These are phyloP conservation scores for Starmerella floris DNA, from an alignment of 805 yeast genomes.

Conservation along the genomic window DNA sequence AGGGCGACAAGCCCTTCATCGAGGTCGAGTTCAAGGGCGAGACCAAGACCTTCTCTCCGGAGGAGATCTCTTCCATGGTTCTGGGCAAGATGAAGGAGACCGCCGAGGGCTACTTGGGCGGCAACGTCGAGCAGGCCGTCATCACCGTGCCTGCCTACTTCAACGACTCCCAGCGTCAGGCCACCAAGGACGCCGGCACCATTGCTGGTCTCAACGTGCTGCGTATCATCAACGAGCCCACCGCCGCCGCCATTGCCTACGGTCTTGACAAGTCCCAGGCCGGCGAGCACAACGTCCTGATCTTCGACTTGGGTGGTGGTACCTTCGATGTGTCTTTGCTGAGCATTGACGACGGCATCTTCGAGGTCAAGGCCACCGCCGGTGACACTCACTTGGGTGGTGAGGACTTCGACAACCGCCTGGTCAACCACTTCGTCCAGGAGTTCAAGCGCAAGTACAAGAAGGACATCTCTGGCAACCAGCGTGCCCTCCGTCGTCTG, in stretches of 20 bases:
- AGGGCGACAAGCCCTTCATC: slow-evolving; percentile 75
- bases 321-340: slow-evolving; percentile 92
- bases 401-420: slow-evolving; percentile 96
- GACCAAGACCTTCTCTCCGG: slow-evolving; percentile 75
- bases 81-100: slow-evolving; percentile 84
- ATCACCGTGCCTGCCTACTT: slow-evolving; percentile 95
- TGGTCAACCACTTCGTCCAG: slow-evolving; percentile 81
- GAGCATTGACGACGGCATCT: slow-evolving; percentile 89
- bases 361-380: slow-evolving; percentile 91
- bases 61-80: slow-evolving; percentile 89
- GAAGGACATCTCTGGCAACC: slow-evolving; percentile 84
- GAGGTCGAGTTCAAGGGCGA: slow-evolving; percentile 84
- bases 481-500: slow-evolving; percentile 95
- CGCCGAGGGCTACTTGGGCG: slow-evolving; percentile 83
- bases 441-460: slow-evolving; percentile 98
- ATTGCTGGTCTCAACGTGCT: slow-evolving; percentile 91
- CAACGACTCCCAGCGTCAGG: slow-evolving; percentile 97
- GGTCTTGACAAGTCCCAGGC: slow-evolving; percentile 61
- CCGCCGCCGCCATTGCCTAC: slow-evolving; percentile 98
- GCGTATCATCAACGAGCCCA: slow-evolving; percentile 93
- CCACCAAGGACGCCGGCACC: slow-evolving; percentile 93
- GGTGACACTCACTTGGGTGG: slow-evolving; percentile 94
- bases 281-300: slow-evolving; percentile 75
- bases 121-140: slow-evolving; percentile 76
- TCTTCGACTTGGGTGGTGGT: slow-evolving; percentile 98